A percentile compares a stretch with the other conserved stretches of the same genome.
These are phyloP conservation scores for Ampelocalamus luodianensis DNA, from an alignment of 176 grass and related monocot species.

Conservation along the genomic window DNA sequence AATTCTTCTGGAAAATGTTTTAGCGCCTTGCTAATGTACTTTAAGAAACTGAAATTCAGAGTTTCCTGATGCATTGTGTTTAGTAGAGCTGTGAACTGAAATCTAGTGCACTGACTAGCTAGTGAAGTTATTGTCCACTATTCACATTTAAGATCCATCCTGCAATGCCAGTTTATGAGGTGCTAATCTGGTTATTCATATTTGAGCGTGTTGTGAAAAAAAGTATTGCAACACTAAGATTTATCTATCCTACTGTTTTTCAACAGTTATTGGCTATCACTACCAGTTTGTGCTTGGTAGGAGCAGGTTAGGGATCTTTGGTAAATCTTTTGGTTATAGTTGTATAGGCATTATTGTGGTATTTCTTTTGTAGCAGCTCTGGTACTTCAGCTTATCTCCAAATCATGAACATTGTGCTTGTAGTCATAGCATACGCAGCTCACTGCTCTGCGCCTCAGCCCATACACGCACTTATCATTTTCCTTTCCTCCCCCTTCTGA, in stretches of 20 bases:
- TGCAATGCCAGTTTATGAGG: slow-evolving; percentile 3
- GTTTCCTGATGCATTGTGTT: neutral
- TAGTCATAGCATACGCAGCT: slow-evolving; percentile 4
- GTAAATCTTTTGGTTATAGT: neutral
- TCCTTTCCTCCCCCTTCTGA: too few relatives aligned
- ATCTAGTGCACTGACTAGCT: neutral
- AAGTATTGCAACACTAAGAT: neutral
- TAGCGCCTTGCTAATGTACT: neutral
- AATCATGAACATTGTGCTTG: neutral
- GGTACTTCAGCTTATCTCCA: neutral
- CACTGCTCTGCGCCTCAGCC: neutral
- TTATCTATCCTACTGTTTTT: neutral
- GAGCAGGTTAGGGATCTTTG: neutral
- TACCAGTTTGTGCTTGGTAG: neutral
- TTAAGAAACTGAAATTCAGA: slow-evolving; percentile 5
- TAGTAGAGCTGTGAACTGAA: neutral
- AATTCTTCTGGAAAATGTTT: neutral
- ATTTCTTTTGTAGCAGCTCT: neutral
- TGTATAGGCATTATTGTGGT: neutral
- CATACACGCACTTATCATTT: neutral
- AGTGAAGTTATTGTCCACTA: neutral
- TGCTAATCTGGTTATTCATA: neutral
- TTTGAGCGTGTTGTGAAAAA: neutral
- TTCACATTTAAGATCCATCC: slow-evolving; percentile 28
- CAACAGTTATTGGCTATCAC: neutral